These are phyloP conservation scores for Clonostachys rhizophaga DNA, from an alignment of 2,329 filamentous ascomycete species.

Conservation along the genomic window DNA sequence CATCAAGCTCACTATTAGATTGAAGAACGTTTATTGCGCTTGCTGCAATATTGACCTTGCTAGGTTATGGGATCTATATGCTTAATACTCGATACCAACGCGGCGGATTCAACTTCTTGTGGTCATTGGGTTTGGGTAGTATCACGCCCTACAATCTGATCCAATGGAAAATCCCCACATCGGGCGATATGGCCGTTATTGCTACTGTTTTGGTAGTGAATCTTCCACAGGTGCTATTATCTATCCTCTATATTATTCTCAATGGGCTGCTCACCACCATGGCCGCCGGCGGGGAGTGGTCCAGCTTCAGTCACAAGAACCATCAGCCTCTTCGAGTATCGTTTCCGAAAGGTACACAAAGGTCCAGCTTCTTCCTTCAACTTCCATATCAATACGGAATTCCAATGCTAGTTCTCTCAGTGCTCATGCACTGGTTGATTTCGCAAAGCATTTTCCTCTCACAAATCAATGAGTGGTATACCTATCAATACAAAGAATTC, in stretches of 20 bases:
- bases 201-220: neutral
- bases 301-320: neutral
- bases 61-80: too few species aligned
- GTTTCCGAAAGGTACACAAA: neutral
- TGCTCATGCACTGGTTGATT: neutral
- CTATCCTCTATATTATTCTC: neutral
- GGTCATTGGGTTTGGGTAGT: too few species aligned
- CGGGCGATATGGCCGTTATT: neutral
- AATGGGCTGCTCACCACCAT: neutral
- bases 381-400: neutral
- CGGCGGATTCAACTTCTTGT: too few species aligned
- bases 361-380: neutral
- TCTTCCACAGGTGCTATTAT: neutral
- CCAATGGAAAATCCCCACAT: too few species aligned
- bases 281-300: neutral
- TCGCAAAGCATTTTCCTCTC: neutral
- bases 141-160: too few species aligned
- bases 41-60: too few species aligned
- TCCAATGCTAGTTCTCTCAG: neutral
- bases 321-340: neutral
- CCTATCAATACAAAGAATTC: too few species aligned
- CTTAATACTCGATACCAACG: too few species aligned
- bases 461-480: neutral
- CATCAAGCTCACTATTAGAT: too few species aligned
- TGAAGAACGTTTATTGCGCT: too few species aligned